Evolutionary conservation across 2,329 filamentous ascomycete species (phyloP).

Genomic region (Aspergillus sp.): DNA sequence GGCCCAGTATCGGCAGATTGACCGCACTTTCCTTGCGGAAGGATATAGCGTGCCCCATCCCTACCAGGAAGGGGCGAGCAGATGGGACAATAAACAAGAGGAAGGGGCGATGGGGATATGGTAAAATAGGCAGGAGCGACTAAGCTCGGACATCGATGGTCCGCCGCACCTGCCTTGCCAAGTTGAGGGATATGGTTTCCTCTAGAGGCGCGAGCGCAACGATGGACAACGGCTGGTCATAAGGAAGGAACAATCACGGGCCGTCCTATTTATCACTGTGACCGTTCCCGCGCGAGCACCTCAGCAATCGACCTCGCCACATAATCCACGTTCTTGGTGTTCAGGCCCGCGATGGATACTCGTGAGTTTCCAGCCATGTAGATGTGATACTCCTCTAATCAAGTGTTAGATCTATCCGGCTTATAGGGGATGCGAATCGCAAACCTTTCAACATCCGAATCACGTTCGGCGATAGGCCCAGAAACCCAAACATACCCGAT

Average conservation of each 20-base stretch:
- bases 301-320: conserved; percentile 33
- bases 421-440: not conserved
- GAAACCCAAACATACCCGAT: conserved; percentile 97
- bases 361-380: conserved; percentile 78
- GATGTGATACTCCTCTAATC: conserved; percentile 47
- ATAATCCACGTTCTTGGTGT: conserved; percentile 53
- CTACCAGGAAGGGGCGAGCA: no score
- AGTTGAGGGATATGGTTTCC: not conserved
- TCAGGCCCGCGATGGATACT: conserved; percentile 93
- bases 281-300: not conserved
- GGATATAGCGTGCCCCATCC: no score
- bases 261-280: not conserved
- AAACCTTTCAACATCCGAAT: conserved; percentile 43
- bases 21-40: no score
- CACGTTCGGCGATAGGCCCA: conserved; percentile 51
- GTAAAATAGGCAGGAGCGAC: not conserved
- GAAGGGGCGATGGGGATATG: not conserved
- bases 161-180: not conserved
- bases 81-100: no score
- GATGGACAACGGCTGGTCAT: not conserved
- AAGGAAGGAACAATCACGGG: not conserved
- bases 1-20: no score
- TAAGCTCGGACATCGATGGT: not conserved
- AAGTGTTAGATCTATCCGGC: not conserved
- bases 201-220: not conserved